phyloP scores from a whole-genome alignment of 495 filamentous ascomycete genomes.

The Penicillium psychrofluorescens region DNA sequence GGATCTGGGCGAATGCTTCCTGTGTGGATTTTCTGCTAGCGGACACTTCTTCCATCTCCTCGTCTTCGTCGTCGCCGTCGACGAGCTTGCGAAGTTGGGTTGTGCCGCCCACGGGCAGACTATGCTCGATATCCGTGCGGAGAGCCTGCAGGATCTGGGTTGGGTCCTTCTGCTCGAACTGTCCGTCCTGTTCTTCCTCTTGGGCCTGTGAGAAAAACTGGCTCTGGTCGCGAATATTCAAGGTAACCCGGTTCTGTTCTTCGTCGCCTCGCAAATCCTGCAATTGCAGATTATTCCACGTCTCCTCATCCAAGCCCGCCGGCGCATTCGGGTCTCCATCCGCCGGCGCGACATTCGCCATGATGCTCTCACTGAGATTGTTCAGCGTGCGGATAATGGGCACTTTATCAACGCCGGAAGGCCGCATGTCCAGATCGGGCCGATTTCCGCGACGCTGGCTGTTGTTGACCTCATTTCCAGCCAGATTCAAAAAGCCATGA shows the following conservation, averaged over 20 bases:
- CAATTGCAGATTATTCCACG: conserved; percentile 67
- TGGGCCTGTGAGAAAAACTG: conserved; percentile 66
- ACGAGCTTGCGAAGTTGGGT: conserved; percentile 31
- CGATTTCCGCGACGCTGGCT: conserved; percentile 71
- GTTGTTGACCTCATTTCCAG: conserved; percentile 89
- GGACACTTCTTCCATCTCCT: conserved; percentile 44
- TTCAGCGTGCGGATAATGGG: conserved; percentile 84
- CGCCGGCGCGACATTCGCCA: conserved; percentile 72
- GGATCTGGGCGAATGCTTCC: conserved; percentile 32
- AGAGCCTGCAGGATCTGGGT: conserved; percentile 56
- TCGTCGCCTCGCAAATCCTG: conserved; percentile 73
- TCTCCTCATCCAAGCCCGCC: conserved; percentile 65
- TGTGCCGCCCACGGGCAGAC: conserved; percentile 51
- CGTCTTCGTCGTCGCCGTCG: conserved; percentile 53
- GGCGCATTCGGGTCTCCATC: conserved; percentile 59
- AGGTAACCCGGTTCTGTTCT: conserved; percentile 63
- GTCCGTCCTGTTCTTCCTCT: conserved; percentile 46
- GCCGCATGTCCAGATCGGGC: conserved; percentile 82
- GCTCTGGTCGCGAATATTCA: conserved; percentile 81
- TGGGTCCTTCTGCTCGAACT: conserved; percentile 62
- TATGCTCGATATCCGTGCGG: conserved; percentile 49
- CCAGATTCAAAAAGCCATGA: conserved; percentile 83
- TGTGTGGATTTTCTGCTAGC: conserved; percentile 22
- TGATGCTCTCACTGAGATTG: conserved; percentile 79
- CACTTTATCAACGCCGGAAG: conserved; percentile 54